These are phyloP conservation scores for Gelatoporia subvermispora DNA, from an alignment of 768 basidiomycete genomes.

Conservation along the genomic window DNA sequence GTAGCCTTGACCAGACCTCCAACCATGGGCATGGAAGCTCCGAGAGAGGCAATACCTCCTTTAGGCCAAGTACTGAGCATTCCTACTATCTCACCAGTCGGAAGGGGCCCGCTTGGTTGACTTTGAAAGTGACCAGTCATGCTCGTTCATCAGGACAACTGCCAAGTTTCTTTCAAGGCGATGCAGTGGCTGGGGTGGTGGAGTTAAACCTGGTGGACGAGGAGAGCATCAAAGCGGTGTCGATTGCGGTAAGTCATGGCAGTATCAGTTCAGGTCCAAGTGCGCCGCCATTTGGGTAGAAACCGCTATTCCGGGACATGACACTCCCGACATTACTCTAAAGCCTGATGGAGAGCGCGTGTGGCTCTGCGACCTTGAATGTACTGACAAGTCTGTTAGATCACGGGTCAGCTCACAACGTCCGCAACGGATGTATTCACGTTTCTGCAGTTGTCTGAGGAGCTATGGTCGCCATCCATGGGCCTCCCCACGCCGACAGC, in stretches of 20 bases:
- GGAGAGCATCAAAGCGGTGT: slow-evolving; percentile 10
- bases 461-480: slow-evolving; percentile 7
- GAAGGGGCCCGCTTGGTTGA: slow-evolving; percentile 7
- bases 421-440: slow-evolving; percentile 8
- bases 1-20: too few relatives aligned
- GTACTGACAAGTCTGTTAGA: neutral
- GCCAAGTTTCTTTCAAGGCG: slow-evolving; percentile 7
- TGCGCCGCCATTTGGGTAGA: too few relatives aligned
- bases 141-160: slow-evolving; percentile 1
- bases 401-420: slow-evolving; percentile 9
- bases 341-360: too few relatives aligned
- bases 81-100: slow-evolving; percentile 3
- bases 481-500: neutral
- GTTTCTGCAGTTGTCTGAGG: slow-evolving; percentile 6
- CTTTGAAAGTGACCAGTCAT: slow-evolving; percentile 7
- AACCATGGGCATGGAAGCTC: too few relatives aligned
- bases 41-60: too few relatives aligned
- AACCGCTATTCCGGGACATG: too few relatives aligned
- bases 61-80: slow-evolving; percentile 1
- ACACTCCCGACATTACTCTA: too few relatives aligned
- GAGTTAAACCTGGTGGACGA: slow-evolving; percentile 5
- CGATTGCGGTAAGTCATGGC: slow-evolving; percentile 5
- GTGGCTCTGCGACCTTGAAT: too few relatives aligned
- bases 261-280: too few relatives aligned
- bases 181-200: slow-evolving; percentile 5